Percentiles rank a stretch among this genome's conserved stretches.
Evolutionary conservation across 805 yeast species (phyloP).

Genomic region (Starmerella sp.): DNA sequence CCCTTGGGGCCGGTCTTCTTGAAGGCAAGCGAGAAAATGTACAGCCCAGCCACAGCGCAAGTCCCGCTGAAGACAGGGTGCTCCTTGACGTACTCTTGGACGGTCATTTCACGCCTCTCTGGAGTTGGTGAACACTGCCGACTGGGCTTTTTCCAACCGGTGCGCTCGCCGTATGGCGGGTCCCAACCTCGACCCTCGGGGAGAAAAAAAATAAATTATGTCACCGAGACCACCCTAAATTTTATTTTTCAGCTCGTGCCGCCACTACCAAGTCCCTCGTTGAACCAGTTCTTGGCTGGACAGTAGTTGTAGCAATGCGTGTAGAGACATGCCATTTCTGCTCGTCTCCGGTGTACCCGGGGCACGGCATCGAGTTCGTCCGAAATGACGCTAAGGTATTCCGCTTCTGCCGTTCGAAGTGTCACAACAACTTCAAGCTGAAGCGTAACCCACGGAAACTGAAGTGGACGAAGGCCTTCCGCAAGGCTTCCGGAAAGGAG

Average conservation of each 20-base stretch:
- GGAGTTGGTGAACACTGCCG: background rate
- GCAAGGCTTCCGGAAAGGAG: slow-evolving; percentile 98
- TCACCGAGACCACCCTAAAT: background rate
- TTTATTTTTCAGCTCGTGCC: background rate
- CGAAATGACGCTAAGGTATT: slow-evolving; percentile 97
- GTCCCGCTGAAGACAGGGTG: slow-evolving; percentile 68
- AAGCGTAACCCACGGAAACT: slow-evolving; percentile 97
- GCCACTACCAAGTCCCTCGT: background rate
- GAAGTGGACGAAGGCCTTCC: slow-evolving; percentile 97
- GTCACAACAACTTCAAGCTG: slow-evolving; percentile 94
- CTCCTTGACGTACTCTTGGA: slow-evolving; percentile 28
- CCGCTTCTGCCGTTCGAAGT: slow-evolving; percentile 93
- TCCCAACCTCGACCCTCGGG: background rate
- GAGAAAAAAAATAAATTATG: background rate
- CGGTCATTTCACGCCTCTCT: slow-evolving; percentile 6
- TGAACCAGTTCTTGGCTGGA: background rate
- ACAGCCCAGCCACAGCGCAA: slow-evolving; percentile 50
- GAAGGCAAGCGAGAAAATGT: slow-evolving; percentile 24
- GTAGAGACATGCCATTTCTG: slow-evolving; percentile 79
- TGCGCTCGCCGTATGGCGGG: slow-evolving; percentile 4
- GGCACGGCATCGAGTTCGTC: slow-evolving; percentile 94
- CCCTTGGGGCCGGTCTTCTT: slow-evolving; percentile 47
- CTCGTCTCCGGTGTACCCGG: slow-evolving; percentile 90
- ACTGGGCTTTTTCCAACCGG: background rate
- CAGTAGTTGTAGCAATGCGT: slow-evolving; percentile 26